These are phyloP conservation scores for Saccharomyces eubayanus DNA, from an alignment of 805 yeast genomes.

Conservation along the genomic window DNA sequence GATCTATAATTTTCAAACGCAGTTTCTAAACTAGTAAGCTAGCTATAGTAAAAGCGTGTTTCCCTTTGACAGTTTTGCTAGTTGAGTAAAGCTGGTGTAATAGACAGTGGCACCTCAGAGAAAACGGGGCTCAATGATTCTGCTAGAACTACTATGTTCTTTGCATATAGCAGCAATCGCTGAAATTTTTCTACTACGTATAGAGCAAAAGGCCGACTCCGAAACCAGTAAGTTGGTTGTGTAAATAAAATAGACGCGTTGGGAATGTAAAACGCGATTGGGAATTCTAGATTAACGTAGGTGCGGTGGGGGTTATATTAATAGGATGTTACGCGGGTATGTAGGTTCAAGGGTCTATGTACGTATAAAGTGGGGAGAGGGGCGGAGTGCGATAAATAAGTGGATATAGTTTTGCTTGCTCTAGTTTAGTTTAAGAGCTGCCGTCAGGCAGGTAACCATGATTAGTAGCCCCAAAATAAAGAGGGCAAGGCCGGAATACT, in stretches of 20 bases:
- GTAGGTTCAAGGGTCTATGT: background rate
- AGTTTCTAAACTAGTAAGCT: background rate
- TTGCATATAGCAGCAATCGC: background rate
- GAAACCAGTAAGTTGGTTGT: background rate
- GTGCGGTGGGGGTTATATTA: background rate
- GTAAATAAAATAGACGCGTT: background rate
- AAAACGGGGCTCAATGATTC: background rate
- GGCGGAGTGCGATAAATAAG: background rate
- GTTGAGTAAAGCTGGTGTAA: background rate
- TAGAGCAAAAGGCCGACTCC: background rate
- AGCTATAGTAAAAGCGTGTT: background rate
- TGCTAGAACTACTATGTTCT: background rate
- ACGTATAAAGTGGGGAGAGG: background rate
- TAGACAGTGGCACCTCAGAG: background rate
- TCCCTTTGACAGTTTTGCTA: background rate
- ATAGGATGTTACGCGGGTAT: background rate
- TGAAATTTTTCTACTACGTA: background rate
- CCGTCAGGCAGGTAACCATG: conserved; percentile 43
- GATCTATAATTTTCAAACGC: background rate
- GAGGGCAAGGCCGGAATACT: conserved; percentile 33
- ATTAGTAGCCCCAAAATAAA: conserved; percentile 42
- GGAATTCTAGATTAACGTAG: background rate
- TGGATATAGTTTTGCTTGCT: background rate
- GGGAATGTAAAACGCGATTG: background rate
- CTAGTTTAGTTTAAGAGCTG: conserved; percentile 15